Conservation (phyloP, 495 filamentous ascomycete genomes). For the Ramalina peruviana region DNA sequence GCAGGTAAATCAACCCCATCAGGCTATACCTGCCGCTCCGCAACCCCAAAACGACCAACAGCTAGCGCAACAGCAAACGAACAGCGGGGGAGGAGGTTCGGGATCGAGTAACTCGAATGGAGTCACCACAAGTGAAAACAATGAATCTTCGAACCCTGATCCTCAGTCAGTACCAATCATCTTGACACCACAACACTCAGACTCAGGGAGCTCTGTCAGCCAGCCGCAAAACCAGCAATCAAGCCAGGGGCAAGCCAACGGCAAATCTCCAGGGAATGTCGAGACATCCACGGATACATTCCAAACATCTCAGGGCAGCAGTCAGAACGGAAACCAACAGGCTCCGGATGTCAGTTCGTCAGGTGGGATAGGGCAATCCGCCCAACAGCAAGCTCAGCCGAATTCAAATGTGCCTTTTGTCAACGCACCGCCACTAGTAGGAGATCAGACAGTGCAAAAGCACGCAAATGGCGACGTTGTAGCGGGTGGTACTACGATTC, state of each 20-base stretch:
- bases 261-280: neutral
- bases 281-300: neutral
- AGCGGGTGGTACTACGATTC: neutral
- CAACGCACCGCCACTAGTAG: neutral
- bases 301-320: neutral
- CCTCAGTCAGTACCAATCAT: neutral
- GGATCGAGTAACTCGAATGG: neutral
- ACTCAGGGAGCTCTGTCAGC: too few relatives aligned
- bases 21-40: neutral
- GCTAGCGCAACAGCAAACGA: neutral
- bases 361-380: too few relatives aligned
- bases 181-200: neutral
- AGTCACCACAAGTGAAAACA: neutral
- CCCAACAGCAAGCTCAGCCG: too few relatives aligned
- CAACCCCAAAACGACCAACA: neutral
- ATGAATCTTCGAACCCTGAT: neutral
- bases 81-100: neutral
- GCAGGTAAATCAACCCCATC: neutral
- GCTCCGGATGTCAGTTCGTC: too few relatives aligned
- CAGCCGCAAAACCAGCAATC: too few relatives aligned
- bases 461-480: neutral
- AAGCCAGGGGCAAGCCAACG: neutral
- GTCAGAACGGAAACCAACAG: too few relatives aligned
- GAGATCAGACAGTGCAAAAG: neutral
- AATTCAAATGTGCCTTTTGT: neutral